A percentile compares a stretch with the other conserved stretches of the same genome.
These are phyloP conservation scores for Alternaria novae-zelandiae DNA, from an alignment of 2,329 filamentous ascomycete genomes.

Conservation along the genomic window DNA sequence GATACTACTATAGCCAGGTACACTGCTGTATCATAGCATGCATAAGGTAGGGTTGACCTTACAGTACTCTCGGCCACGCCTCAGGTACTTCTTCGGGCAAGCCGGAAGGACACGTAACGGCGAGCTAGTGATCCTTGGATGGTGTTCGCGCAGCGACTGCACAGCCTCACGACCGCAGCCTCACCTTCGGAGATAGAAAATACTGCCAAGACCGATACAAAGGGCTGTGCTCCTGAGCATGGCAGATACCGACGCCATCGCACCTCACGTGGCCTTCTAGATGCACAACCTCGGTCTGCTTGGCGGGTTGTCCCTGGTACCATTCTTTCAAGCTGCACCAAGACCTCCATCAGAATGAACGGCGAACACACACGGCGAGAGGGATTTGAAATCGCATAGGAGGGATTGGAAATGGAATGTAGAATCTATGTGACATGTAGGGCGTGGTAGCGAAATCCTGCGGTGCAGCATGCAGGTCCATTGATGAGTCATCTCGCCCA, in stretches of 20 bases:
- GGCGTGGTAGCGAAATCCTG: background rate
- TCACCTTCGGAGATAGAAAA: background rate
- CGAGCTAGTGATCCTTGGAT: constrained; percentile 7
- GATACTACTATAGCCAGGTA: background rate
- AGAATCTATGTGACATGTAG: background rate
- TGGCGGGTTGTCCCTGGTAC: background rate
- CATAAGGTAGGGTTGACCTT: background rate
- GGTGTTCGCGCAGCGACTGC: background rate
- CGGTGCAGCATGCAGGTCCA: background rate
- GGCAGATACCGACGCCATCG: background rate
- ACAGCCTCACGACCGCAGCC: constrained; percentile 1
- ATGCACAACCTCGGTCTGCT: background rate
- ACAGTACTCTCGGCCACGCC: background rate
- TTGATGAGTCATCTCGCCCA: constrained; percentile 15
- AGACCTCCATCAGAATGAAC: background rate
- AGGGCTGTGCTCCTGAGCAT: background rate
- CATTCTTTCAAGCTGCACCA: background rate
- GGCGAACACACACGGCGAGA: background rate
- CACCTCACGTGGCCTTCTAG: background rate
- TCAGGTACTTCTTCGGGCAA: constrained; percentile 1
- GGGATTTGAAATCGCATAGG: background rate
- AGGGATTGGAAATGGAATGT: background rate
- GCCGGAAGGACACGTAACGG: background rate
- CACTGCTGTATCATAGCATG: background rate
- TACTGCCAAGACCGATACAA: background rate